Evolutionary conservation across 208 protist species (phyloP).

Genomic region (Leishmania guyanensis): DNA sequence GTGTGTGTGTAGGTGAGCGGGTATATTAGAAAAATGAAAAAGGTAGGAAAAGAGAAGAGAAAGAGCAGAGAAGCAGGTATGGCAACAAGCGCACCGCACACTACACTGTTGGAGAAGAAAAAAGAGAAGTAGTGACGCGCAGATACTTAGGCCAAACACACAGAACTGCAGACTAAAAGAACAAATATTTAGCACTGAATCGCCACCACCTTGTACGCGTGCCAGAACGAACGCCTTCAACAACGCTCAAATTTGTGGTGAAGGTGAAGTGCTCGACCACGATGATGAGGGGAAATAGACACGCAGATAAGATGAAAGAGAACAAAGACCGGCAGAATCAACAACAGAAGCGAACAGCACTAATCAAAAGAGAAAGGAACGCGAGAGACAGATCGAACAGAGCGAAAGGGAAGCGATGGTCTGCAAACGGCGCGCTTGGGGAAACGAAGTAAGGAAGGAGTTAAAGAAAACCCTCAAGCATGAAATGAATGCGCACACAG

Average conservation of each 20-base stretch:
- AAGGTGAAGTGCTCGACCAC: not conserved
- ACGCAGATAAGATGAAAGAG: not conserved
- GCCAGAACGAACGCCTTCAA: not conserved
- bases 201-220: not conserved
- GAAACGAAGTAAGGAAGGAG: not conserved
- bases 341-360: not conserved
- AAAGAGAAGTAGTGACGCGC: not conserved
- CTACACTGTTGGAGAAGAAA: not conserved
- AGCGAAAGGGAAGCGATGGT: not conserved
- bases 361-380: not conserved
- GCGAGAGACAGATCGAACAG: not conserved
- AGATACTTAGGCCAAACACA: too few relatives aligned
- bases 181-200: not conserved
- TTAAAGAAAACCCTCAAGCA: not conserved
- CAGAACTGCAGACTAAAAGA: not conserved
- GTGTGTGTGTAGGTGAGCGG: not conserved
- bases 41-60: not conserved
- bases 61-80: not conserved
- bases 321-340: not conserved
- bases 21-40: not conserved
- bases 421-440: not conserved
- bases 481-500: not conserved
- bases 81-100: not conserved
- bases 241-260: not conserved
- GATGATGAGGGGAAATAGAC: not conserved